A percentile compares a stretch with the other conserved stretches of the same genome.
Conservation (phyloP, 306 rosid species). For the Betula pendula region DNA sequence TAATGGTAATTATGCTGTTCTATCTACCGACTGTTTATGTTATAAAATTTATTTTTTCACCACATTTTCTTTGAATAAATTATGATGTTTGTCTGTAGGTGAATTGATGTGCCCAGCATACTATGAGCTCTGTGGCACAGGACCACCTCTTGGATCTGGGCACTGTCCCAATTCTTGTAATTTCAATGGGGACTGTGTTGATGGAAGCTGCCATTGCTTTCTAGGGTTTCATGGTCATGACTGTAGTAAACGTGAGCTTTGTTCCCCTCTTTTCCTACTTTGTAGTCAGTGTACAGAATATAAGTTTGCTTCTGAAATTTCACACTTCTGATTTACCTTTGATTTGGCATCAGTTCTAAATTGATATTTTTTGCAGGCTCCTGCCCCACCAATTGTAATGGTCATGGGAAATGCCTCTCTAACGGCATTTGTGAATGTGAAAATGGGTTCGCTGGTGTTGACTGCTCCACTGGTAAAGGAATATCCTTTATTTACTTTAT, state of each 20-base stretch:
- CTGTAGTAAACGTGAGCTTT: constrained; percentile 79
- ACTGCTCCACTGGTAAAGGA: constrained; percentile 84
- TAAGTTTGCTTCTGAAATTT: neutral
- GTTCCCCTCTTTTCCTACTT: constrained; percentile 19
- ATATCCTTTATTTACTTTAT: neutral
- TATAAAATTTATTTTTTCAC: neutral
- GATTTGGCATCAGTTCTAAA: constrained; percentile 9
- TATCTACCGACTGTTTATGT: neutral
- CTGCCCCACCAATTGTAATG: constrained; percentile 72
- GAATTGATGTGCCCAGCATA: constrained; percentile 85
- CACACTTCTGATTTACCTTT: constrained; percentile 8
- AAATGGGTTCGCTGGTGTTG: constrained; percentile 81
- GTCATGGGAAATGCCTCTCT: constrained; percentile 79
- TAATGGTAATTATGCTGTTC: constrained; percentile 57
- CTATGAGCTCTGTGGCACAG: constrained; percentile 74
- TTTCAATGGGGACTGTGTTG: constrained; percentile 92
- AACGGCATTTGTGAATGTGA: constrained; percentile 81
- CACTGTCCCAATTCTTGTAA: constrained; percentile 73
- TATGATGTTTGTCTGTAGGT: constrained; percentile 46
- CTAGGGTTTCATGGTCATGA: constrained; percentile 77
- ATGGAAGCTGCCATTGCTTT: constrained; percentile 85
- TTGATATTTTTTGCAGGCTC: constrained; percentile 48
- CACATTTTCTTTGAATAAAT: constrained; percentile 10
- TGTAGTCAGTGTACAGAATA: constrained; percentile 5
- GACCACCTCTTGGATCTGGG: constrained; percentile 48